Conservation (phyloP, 176 grass and related monocot species). For the Musa beccarii region DNA sequence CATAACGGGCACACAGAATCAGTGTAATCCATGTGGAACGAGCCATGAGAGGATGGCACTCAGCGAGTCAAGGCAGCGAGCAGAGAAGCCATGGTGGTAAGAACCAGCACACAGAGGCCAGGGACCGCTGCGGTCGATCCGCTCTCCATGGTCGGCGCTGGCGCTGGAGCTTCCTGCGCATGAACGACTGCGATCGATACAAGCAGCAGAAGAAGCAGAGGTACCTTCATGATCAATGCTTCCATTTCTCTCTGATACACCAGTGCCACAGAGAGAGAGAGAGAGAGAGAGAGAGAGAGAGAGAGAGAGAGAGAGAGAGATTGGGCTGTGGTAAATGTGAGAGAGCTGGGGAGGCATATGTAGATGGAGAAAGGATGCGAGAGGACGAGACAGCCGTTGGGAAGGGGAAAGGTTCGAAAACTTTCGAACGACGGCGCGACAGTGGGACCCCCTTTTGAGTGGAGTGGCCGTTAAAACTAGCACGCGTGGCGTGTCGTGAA, state of each 20-base stretch:
- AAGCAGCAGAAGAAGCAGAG: conserved; percentile 1
- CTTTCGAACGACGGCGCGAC: conserved; percentile 37
- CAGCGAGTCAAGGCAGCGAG: background rate
- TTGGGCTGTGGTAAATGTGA: background rate
- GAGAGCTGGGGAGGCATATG: background rate
- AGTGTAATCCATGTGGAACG: background rate
- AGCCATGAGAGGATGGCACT: conserved; percentile 7
- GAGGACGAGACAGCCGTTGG: conserved; percentile 39
- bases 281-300: background rate
- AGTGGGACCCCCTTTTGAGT: background rate
- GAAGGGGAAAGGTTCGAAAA: conserved; percentile 18
- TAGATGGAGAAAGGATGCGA: conserved; percentile 2
- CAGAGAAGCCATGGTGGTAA: background rate
- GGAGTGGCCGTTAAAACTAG: conserved; percentile 47
- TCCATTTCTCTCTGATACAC: background rate
- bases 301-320: background rate
- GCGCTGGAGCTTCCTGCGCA: background rate
- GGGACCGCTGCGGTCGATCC: background rate
- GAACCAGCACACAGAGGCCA: background rate
- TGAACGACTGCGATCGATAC: background rate
- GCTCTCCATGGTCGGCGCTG: conserved; percentile 13
- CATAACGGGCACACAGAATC: too few species aligned
- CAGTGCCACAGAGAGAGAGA: background rate
- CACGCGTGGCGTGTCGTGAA: conserved; percentile 6
- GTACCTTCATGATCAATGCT: background rate